A percentile compares a stretch with the other conserved stretches of the same genome.
Conservation (phyloP, 305 asterid genomes). For the Fraxinus baroniana region DNA sequence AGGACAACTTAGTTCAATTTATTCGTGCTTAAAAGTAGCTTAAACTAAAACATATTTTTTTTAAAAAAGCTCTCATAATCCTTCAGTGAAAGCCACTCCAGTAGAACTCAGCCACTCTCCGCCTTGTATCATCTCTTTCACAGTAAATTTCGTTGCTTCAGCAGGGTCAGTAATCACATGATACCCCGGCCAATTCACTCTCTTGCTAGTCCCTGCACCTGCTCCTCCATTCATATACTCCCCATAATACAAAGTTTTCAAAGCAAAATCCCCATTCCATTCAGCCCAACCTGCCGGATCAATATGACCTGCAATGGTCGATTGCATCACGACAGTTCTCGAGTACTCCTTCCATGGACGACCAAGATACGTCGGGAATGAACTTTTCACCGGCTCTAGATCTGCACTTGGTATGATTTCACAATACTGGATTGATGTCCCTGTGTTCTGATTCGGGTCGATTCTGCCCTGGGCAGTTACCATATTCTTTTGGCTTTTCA, state of each 20-base stretch:
- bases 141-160: conserved; percentile 53
- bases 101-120: conserved; percentile 43
- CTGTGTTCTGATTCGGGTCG: conserved; percentile 57
- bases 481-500: conserved; percentile 48
- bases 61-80: conserved; percentile 22
- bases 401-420: conserved; percentile 35
- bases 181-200: conserved; percentile 56
- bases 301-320: conserved; percentile 32
- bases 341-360: conserved; percentile 63
- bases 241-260: conserved; percentile 50
- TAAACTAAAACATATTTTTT: background rate
- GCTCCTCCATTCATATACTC: conserved; percentile 56
- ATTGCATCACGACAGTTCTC: conserved; percentile 50
- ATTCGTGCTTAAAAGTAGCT: background rate
- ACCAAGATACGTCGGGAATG: conserved; percentile 44
- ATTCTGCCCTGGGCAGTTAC: conserved; percentile 61
- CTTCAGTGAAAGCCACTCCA: conserved; percentile 52
- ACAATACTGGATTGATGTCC: conserved; percentile 52
- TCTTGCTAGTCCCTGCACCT: conserved; percentile 47
- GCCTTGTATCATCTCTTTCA: conserved; percentile 46
- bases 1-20: background rate
- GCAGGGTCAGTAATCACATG: conserved; percentile 33
- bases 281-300: conserved; percentile 58
- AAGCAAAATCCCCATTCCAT: conserved; percentile 53
- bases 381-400: conserved; percentile 33